These are phyloP conservation scores for Epicoccum sorghinum DNA, from an alignment of 2,329 filamentous ascomycete genomes.

Conservation along the genomic window DNA sequence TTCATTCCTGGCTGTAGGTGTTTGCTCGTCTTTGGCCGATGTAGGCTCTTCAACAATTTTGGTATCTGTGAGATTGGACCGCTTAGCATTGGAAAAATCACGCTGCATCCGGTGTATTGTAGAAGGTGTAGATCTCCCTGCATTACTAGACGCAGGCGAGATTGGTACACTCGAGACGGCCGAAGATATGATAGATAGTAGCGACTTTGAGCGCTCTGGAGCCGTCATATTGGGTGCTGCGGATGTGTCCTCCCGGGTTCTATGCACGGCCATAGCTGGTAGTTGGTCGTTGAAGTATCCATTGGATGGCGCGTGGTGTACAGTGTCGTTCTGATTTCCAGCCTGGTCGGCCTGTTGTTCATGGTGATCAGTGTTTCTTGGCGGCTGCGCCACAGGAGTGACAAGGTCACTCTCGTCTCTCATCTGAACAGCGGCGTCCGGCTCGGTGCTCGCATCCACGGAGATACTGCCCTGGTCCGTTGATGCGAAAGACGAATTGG, in stretches of 20 bases:
- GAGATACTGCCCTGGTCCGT: slow-evolving; percentile 38
- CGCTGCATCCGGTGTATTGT: slow-evolving; percentile 35
- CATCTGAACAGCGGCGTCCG: slow-evolving; percentile 32
- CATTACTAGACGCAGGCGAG: slow-evolving; percentile 37
- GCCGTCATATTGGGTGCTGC: slow-evolving; percentile 20
- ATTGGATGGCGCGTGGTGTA: slow-evolving; percentile 18
- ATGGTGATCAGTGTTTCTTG: slow-evolving; percentile 22
- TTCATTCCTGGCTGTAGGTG: slow-evolving; percentile 27
- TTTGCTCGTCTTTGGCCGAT: slow-evolving; percentile 20
- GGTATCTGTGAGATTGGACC: slow-evolving; percentile 21
- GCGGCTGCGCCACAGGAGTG: slow-evolving; percentile 36
- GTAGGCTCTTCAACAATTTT: slow-evolving; percentile 35
- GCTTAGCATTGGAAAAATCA: slow-evolving; percentile 30
- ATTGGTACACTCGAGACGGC: slow-evolving; percentile 40
- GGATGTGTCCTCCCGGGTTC: slow-evolving; percentile 21
- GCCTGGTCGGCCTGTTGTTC: slow-evolving; percentile 24
- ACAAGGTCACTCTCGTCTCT: slow-evolving; percentile 33
- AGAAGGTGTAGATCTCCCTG: slow-evolving; percentile 39
- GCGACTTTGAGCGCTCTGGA: slow-evolving; percentile 41
- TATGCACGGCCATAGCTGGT: slow-evolving; percentile 13
- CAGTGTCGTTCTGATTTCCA: slow-evolving; percentile 20
- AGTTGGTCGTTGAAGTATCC: slow-evolving; percentile 19
- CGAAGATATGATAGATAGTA: slow-evolving; percentile 46
- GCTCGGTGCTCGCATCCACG: slow-evolving; percentile 34
- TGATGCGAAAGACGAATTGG: slow-evolving; percentile 40